Percentiles rank a stretch among this genome's conserved stretches.
Evolutionary conservation across 306 rosid species (phyloP).

Genomic region (Crotalaria pallida): DNA sequence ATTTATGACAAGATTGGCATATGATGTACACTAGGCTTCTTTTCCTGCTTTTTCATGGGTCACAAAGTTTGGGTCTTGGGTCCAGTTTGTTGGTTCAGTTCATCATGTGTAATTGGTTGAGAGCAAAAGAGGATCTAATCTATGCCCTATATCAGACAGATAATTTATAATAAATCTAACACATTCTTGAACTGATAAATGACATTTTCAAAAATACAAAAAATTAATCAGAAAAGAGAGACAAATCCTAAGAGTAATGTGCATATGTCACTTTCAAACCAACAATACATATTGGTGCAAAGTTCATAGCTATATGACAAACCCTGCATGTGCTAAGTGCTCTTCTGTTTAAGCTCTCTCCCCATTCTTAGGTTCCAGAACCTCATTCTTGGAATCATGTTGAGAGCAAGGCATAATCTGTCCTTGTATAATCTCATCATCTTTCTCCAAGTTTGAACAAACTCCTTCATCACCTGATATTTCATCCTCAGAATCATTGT

Average conservation of each 20-base stretch:
- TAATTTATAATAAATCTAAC: background rate
- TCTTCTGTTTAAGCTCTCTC: conserved; percentile 2
- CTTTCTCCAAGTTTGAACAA: conserved; percentile 22
- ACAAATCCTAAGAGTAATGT: background rate
- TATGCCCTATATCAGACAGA: too few relatives aligned
- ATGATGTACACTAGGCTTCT: too few relatives aligned
- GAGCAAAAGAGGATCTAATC: too few relatives aligned
- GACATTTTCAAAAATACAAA: too few relatives aligned
- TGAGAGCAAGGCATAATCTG: background rate
- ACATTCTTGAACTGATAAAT: background rate
- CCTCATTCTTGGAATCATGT: conserved; percentile 17
- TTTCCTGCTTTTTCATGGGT: too few relatives aligned
- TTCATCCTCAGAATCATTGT: conserved; percentile 31
- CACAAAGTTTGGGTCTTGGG: too few relatives aligned
- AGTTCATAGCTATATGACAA: conserved; percentile 11
- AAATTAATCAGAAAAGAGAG: background rate
- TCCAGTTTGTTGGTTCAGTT: too few relatives aligned
- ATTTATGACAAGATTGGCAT: too few relatives aligned
- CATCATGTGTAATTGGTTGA: too few relatives aligned
- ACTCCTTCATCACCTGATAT: conserved; percentile 20
- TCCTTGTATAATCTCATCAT: background rate
- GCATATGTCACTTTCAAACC: conserved; percentile 10
- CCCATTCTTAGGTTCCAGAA: conserved; percentile 1
- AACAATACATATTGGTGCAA: background rate
- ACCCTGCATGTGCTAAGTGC: conserved; percentile 1